Evolutionary conservation across 306 rosid genomes (phyloP), one percentile per base, ranked within the genome.

Genomic region (Bauhinia variegata): DNA sequence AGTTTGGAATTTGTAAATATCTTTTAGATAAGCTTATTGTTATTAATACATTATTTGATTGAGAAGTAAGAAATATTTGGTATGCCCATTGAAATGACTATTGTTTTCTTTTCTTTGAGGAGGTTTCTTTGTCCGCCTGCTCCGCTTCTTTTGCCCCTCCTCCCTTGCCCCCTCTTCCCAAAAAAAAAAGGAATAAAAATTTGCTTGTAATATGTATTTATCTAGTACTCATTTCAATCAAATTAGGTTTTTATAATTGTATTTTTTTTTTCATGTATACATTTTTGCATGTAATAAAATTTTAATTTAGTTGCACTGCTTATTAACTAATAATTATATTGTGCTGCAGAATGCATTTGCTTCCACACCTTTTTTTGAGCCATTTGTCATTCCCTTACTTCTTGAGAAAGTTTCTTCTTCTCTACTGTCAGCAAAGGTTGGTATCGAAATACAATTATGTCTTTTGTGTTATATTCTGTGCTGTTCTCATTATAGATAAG

Each of bases 361-460:
- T 16, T 81, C 91, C 37, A 79, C 86, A 5, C 91, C 91, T 30
- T 74, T 86, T 68, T 86, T 84, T 54, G 98, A 93, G 79, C 98
- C 97, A 50, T 85, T 72, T 80, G 88, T 82, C 53, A 75, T 93
- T 76, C 97, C 98, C 19, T 80, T 93, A 79, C 89, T 93, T 79
- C 91, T 93, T 71, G 91, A 93, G 64, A 93, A 93, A 75, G 88
- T 89, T 74, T 86, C 98, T 68, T 93, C 98, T 57, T 79, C 91
- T 28, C 79, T 93, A 31, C 76, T 63, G 28, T 82, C 80, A 52
- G 89, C 98, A 28, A 90, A 93, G 98, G 98, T 93, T 83, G 86
- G 80, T 77, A 6, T 65, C 49, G 8, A 43, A 55, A 48, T 79
- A 60, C 55, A 32, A 43, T 59, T 75, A 34, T 55, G 34, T 49